Base-by-base conservation (phyloP, 257 asterid genomes). In the Prunella vulgaris region DNA sequence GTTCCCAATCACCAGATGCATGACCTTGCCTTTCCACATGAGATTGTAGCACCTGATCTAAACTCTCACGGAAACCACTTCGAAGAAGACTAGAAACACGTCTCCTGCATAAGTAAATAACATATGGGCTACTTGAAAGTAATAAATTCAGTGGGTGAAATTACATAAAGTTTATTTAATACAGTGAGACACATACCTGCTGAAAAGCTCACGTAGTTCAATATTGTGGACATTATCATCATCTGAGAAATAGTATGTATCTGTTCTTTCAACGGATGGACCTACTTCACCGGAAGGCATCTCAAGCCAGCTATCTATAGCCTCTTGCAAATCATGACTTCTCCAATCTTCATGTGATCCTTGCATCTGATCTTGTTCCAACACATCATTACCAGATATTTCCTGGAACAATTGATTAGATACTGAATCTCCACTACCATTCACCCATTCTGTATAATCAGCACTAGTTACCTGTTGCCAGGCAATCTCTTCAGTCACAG, bases 11-110 rank as follows among this genome's bases (percentile, higher is more conserved):
- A 46, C 68, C 75, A 57, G 96, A 81, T 83, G 84, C 81, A 70
- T 80, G 78, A 49, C 81, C 90, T 72, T 70, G 96, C 79, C 96
- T 84, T 67, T 84, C 90, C 68, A 93, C 84, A 15, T 84, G 92
- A 18, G 97, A 87, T 58, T 86, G 97, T 59, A 93, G 78, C 54
- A 93, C 80, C 80, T 79, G 97, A 76, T 93, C 78, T 30, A 93
- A 86, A 64, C 89, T 88, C 75, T 85, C 96, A 7, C 96, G 88
- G 76, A 93, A 93, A 83, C 94, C 82, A 83, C 98, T 90, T 66
- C 83, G 84, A 42, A 93, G 94, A 80, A 93, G 96, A 79, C 85
- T 76, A 54, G 99, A 91, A 42, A 91, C 97, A 7, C 90, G 88
- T 64, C 93, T 83, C 95, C 97, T 91, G 76, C 18, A 82, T 21